Percentiles rank a stretch among this genome's conserved stretches.
Evolutionary conservation across 805 yeast genomes (phyloP).

Genomic region (Candida fluviatilis): DNA sequence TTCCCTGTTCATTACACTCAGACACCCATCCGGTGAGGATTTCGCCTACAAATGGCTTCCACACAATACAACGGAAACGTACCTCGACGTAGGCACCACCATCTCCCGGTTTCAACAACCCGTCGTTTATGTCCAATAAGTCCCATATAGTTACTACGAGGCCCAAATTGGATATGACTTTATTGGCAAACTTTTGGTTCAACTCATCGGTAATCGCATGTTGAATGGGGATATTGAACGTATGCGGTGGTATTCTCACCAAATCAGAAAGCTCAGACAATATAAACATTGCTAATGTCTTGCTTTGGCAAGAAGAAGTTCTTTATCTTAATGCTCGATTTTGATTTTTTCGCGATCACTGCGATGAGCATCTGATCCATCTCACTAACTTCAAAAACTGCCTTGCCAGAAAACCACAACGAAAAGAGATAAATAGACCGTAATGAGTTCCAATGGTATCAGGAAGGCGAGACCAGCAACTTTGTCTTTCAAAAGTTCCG

Average conservation of each 20-base stretch:
- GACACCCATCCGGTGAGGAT: slow-evolving; percentile 89
- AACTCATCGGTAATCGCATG: slow-evolving; percentile 76
- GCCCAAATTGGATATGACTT: slow-evolving; percentile 79
- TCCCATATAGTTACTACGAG: slow-evolving; percentile 85
- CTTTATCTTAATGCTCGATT: too few species aligned
- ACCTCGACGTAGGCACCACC: slow-evolving; percentile 82
- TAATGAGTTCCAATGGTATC: slow-evolving; percentile 3
- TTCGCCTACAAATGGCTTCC: slow-evolving; percentile 95
- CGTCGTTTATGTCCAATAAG: slow-evolving; percentile 75
- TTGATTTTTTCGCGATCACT: neutral
- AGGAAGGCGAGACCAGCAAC: slow-evolving; percentile 6
- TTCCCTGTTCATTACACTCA: slow-evolving; percentile 82
- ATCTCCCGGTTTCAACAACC: slow-evolving; percentile 88
- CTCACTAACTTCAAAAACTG: too few species aligned
- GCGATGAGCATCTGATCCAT: neutral
- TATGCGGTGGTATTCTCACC: slow-evolving; percentile 82
- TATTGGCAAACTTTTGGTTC: slow-evolving; percentile 81
- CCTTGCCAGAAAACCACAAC: neutral
- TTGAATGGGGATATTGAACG: slow-evolving; percentile 67
- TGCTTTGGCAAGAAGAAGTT: neutral
- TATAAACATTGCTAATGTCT: slow-evolving; percentile 65
- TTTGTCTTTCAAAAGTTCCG: slow-evolving; percentile 27
- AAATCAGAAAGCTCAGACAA: slow-evolving; percentile 77
- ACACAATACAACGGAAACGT: slow-evolving; percentile 69
- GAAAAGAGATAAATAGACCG: neutral